Evolutionary conservation across 768 basidiomycete species (phyloP), one percentile per base, ranked within the genome.

Genomic region (Collybiopsis luxurians): DNA sequence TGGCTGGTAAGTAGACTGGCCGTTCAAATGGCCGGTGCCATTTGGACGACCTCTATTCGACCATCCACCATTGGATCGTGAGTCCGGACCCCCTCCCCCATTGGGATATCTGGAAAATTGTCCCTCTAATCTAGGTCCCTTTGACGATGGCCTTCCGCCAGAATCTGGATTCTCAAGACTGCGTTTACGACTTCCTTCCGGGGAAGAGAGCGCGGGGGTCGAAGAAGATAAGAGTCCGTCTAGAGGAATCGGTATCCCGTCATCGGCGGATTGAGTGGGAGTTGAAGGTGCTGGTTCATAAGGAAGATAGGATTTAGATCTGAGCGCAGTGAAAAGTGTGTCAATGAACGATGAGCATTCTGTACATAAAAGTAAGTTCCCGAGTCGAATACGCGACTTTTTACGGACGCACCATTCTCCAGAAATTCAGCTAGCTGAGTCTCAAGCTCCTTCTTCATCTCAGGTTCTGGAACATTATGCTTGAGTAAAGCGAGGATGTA

Each of bases 401-500:
- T 19, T 11, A 40, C 7, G 45, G 19, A 66, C 79, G 58, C 58
- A 91, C 95, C 89, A 74, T 90, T 88, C 75, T 96, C 95, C 24
- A 98, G 80, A 70, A 98, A 98, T 71, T 97, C 95, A 53, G 89
- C 89, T 53, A 98, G 78, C 67, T 97, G 92, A 0, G 79, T 65
- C 1, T 76, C 68, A 55, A 97, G 75, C 66, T 93, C 90, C 62
- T 84, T 84, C 61, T 89, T 80, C 81, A 98, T 87, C 61, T 95
- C 91, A 23, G 73, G 69, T 67, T 95, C 90, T 3, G 89, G 79
- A 1, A 87, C 88, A 72, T 92, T 92, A 69, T 95, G 92, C 69
- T 94, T 93, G 57, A 98, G 76, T 53, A 98, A 77, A 15, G 96
- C 96, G 48, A 97, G 83, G 63, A 98, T 88, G 69, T 98, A 98